These are phyloP conservation scores for Blechomonas ayalai DNA, from an alignment of 208 protist species.

Conservation along the genomic window DNA sequence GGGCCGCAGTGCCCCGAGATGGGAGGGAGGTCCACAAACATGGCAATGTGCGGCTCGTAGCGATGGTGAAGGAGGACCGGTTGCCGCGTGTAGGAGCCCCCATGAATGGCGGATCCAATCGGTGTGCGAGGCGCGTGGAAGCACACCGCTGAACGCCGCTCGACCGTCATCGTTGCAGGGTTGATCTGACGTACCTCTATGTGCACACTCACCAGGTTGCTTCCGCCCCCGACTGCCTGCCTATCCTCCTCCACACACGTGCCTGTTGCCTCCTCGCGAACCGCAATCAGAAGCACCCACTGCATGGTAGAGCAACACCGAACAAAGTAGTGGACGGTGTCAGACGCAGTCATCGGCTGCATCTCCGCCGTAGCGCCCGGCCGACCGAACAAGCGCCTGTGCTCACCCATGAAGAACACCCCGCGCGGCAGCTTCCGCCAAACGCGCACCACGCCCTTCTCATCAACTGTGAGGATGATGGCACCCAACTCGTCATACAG, in stretches of 20 bases:
- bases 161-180: slow-evolving; percentile 42
- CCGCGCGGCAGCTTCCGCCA: slow-evolving; percentile 65
- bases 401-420: slow-evolving; percentile 55
- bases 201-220: slow-evolving; percentile 7
- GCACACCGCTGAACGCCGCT: slow-evolving; percentile 21
- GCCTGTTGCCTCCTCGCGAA: too few species aligned
- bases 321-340: slow-evolving; percentile 3
- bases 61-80: slow-evolving; percentile 49
- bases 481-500: slow-evolving; percentile 40
- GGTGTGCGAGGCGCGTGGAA: slow-evolving; percentile 18
- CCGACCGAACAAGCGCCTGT: slow-evolving; percentile 26
- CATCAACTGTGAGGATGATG: slow-evolving; percentile 44
- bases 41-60: slow-evolving; percentile 42
- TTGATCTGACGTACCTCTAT: slow-evolving; percentile 45
- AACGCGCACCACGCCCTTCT: slow-evolving; percentile 33
- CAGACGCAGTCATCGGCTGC: not conserved
- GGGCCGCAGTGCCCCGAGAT: too few species aligned
- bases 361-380: not conserved
- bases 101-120: too few species aligned
- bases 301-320: slow-evolving; percentile 16
- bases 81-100: slow-evolving; percentile 36
- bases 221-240: not conserved
- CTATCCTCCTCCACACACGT: slow-evolving; percentile 19
- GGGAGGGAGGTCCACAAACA: slow-evolving; percentile 30
- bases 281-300: slow-evolving; percentile 24